Conservation (phyloP, 1,139 yeast genomes). For the Blastobotrys aristatus region DNA sequence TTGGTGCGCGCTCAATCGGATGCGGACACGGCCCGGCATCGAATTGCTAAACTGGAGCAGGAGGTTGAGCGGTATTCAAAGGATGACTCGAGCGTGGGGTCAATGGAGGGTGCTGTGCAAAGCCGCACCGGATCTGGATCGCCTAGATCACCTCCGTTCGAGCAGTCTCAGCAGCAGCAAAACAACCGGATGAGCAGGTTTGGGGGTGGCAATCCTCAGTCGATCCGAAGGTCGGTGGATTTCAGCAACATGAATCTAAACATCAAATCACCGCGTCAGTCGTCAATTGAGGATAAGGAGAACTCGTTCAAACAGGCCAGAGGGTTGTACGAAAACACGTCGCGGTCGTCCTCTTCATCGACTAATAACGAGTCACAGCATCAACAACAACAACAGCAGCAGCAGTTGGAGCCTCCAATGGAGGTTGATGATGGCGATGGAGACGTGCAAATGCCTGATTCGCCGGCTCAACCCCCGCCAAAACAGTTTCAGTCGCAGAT, state of each 20-base stretch:
- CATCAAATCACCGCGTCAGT: constrained; percentile 6
- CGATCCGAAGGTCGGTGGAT: constrained; percentile 22
- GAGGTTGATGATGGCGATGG: constrained; percentile 12
- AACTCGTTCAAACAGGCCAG: constrained; percentile 9
- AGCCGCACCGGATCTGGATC: constrained; percentile 10
- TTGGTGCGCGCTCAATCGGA: constrained; percentile 56
- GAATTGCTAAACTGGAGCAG: constrained; percentile 48
- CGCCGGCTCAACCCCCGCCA: constrained; percentile 5
- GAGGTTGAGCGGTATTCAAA: constrained; percentile 38
- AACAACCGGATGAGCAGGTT: constrained; percentile 18
- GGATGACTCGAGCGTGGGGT: constrained; percentile 1
- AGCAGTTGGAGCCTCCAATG: background rate
- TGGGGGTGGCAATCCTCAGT: constrained; percentile 14
- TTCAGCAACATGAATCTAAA: constrained; percentile 6
- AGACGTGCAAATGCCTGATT: constrained; percentile 14
- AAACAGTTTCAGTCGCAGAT: constrained; percentile 6
- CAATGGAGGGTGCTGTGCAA: background rate
- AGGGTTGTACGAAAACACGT: constrained; percentile 5
- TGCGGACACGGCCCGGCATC: constrained; percentile 48
- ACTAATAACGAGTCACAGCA: background rate
- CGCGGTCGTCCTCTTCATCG: constrained; percentile 8
- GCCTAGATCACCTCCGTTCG: constrained; percentile 19
- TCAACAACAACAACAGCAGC: too few relatives aligned
- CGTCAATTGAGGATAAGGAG: constrained; percentile 15
- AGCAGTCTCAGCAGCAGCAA: constrained; percentile 5